Evolutionary conservation across 306 rosid species (phyloP).

Genomic region (Acacia crassicarpa): DNA sequence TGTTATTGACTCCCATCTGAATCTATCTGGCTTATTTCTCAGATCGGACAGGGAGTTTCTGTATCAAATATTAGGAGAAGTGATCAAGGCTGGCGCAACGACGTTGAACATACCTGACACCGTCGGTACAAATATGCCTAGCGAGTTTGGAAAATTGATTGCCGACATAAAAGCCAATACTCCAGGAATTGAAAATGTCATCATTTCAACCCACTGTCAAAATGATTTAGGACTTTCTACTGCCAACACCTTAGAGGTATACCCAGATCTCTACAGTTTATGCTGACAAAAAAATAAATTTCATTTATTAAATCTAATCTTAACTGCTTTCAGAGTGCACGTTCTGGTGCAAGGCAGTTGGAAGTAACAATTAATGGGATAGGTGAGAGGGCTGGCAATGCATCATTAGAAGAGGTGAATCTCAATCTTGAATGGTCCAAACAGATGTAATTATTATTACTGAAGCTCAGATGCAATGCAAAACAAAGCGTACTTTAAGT

Average conservation of each 20-base stretch:
- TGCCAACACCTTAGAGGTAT: constrained; percentile 87
- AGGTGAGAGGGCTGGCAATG: constrained; percentile 99
- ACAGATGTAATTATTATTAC: constrained; percentile 6
- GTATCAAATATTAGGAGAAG: constrained; percentile 87
- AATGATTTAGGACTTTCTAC: constrained; percentile 97
- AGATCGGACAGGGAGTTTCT: constrained; percentile 92
- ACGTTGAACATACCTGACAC: constrained; percentile 97
- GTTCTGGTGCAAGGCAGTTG: constrained; percentile 91
- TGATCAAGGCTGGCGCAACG: constrained; percentile 92
- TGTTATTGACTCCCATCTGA: neutral
- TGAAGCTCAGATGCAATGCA: neutral
- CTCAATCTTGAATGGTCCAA: neutral
- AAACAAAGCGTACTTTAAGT: neutral
- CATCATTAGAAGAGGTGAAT: constrained; percentile 91
- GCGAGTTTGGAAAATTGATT: constrained; percentile 73
- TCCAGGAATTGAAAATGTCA: constrained; percentile 78
- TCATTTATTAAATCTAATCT: constrained; percentile 21
- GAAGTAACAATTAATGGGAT: constrained; percentile 98
- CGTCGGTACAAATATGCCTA: constrained; percentile 74
- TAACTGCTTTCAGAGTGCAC: constrained; percentile 76
- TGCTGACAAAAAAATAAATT: neutral
- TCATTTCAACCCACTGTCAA: constrained; percentile 97
- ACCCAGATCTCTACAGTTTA: neutral
- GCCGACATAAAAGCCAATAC: constrained; percentile 91
- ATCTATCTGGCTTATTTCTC: neutral